These are phyloP conservation scores for Bromus sterilis DNA, from an alignment of 176 grass and related monocot genomes.

Conservation along the genomic window DNA sequence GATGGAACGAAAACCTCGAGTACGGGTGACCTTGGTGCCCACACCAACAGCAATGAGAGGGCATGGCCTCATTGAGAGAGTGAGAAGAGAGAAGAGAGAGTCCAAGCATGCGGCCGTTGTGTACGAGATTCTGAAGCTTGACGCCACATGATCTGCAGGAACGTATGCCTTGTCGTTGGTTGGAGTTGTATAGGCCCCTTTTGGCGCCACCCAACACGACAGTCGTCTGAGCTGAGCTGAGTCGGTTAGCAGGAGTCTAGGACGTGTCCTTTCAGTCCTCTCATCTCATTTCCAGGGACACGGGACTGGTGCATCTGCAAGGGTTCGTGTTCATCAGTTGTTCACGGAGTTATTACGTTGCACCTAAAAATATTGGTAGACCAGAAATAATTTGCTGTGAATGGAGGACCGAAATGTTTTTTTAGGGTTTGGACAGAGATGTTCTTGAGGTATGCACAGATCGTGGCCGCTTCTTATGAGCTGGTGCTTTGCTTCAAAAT, in stretches of 20 bases:
- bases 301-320: not conserved
- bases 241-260: not conserved
- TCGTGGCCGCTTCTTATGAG: too few relatives aligned
- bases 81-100: not conserved
- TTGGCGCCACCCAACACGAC: not conserved
- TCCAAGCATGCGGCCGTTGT: not conserved
- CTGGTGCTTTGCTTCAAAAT: too few relatives aligned
- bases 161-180: not conserved
- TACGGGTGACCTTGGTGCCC: not conserved
- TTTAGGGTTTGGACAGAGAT: too few relatives aligned
- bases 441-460: too few relatives aligned
- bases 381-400: too few relatives aligned
- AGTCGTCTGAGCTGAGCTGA: not conserved
- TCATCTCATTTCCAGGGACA: not conserved
- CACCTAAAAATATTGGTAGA: too few relatives aligned
- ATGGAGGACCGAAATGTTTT: too few relatives aligned
- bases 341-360: too few relatives aligned
- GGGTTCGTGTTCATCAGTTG: too few relatives aligned
- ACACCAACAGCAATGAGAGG: not conserved
- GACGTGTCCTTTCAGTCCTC: not conserved
- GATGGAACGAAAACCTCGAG: not conserved
- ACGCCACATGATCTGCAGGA: not conserved
- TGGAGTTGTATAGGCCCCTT: not conserved
- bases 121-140: not conserved
- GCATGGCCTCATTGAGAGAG: not conserved